Conservation (phyloP, 2,329 filamentous ascomycete genomes). For the Nothomitra cinnamomea region DNA sequence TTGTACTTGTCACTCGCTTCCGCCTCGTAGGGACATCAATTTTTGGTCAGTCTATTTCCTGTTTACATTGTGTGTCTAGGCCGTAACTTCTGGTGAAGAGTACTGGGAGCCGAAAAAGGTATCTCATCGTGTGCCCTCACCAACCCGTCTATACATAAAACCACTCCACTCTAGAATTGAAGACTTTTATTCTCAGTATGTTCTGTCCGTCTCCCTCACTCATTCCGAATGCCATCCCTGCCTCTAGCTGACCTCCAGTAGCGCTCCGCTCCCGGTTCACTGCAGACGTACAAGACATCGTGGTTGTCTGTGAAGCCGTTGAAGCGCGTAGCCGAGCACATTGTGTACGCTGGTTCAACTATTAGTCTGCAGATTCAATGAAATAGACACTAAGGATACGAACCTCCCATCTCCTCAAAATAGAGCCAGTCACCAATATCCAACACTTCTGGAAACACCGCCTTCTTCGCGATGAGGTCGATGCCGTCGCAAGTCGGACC, state of each 20-base stretch:
- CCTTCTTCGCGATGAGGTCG: constrained; percentile 76
- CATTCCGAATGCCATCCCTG: no score
- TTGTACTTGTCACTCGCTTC: no score
- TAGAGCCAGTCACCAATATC: constrained; percentile 96
- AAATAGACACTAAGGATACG: constrained; percentile 6
- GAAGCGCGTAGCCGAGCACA: constrained; percentile 94
- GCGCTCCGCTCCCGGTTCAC: constrained; percentile 71
- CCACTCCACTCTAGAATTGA: background rate
- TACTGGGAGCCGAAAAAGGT: no score
- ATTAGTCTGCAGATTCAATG: constrained; percentile 3
- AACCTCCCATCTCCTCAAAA: constrained; percentile 83
- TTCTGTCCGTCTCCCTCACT: no score
- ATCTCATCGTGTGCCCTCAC: no score
- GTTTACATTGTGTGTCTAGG: no score
- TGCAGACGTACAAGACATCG: constrained; percentile 86
- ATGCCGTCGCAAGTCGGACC: constrained; percentile 96
- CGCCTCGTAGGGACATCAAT: no score
- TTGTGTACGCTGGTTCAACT: constrained; percentile 56
- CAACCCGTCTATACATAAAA: background rate
- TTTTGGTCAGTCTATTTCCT: no score
- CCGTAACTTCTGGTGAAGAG: no score
- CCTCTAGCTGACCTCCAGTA: constrained; percentile 33
- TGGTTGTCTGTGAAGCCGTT: constrained; percentile 91
- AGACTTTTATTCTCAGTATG: no score
- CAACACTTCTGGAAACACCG: constrained; percentile 57